Base-by-base conservation (phyloP, 768 basidiomycete genomes). In the Lyophyllum atratum region DNA sequence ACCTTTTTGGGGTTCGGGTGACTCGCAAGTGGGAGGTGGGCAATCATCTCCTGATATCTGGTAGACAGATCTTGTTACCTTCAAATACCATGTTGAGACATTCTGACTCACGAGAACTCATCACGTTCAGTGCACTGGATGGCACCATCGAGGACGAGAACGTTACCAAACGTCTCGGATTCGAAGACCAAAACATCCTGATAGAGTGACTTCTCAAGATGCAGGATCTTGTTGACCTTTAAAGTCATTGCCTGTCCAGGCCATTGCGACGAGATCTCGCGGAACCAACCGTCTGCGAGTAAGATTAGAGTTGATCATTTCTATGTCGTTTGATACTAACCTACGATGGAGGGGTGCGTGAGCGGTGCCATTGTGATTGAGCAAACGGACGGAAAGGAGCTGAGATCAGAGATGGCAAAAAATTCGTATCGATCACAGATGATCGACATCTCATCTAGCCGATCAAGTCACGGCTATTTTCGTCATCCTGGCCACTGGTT, bases 21-120 rank as follows among this genome's bases (percentile, higher is more conserved):
- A 58, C 88, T 93, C 12, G 93, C 88, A 60, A 98, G 81, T n/a
- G 97, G 97, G 52, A 99, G 76, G 76, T 98, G 96, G 5, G 96
- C 83, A 67, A 99, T 98, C 96, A 98, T 97, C 77, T 99, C 96
- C 68, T 98, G 95, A 74, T 98, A 98, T 11, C 94, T 97, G 65
- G n/a, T n/a, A 22, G 12, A 22, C 39, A 24, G 15, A 42, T 40
- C 46, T 29, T 14, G 34, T 59, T 33, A 40, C 46, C 40, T 24
- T 22, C 8, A 21, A 52, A 26, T 33, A 55, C 57, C 53, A 44
- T 7, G 22, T 49, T 12, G 31, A 5, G 44, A 59, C 19, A 4
- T 5, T 47, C n/a, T 31, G 17, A 83, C 91, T 64, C 67, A 94
- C 94, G 95, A 95, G 75, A 99, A 99, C 74, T 99, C 97, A 69